Percentiles rank a stretch among this genome's conserved stretches.
Evolutionary conservation across 495 filamentous ascomycete species (phyloP).

Genomic region (Patellaria atrata): DNA sequence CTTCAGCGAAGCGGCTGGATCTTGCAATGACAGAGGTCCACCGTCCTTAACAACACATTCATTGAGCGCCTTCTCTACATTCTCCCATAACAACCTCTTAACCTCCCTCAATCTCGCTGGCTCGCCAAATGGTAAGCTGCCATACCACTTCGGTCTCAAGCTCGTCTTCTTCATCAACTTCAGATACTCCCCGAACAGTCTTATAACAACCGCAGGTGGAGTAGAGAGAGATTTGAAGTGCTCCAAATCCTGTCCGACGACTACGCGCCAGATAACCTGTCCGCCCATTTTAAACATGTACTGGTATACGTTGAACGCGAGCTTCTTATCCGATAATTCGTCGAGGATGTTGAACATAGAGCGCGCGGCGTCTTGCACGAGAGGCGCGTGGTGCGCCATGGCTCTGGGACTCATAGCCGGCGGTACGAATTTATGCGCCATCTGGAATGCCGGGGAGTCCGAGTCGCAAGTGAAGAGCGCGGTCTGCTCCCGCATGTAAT

Average conservation of each 20-base stretch:
- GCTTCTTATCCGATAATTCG: slow-evolving; percentile 31
- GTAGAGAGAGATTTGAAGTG: slow-evolving; percentile 36
- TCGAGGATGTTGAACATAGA: slow-evolving; percentile 38
- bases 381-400: slow-evolving; percentile 39
- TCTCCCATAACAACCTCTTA: slow-evolving; percentile 17
- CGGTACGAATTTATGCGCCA: slow-evolving; percentile 42
- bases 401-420: slow-evolving; percentile 40
- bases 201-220: slow-evolving; percentile 30
- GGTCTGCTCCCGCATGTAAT: slow-evolving; percentile 30
- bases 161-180: slow-evolving; percentile 40
- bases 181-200: slow-evolving; percentile 29
- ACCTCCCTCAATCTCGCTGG: slow-evolving; percentile 27
- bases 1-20: slow-evolving; percentile 35
- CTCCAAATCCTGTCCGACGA: slow-evolving; percentile 36
- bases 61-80: slow-evolving; percentile 25
- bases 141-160: slow-evolving; percentile 35
- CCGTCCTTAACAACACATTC: slow-evolving; percentile 28
- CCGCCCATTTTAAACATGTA: slow-evolving; percentile 46
- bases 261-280: slow-evolving; percentile 38
- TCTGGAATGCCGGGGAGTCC: slow-evolving; percentile 32
- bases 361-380: slow-evolving; percentile 36
- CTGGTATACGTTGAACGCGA: slow-evolving; percentile 44
- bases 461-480: slow-evolving; percentile 42
- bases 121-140: slow-evolving; percentile 37
- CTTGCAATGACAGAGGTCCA: slow-evolving; percentile 25